These are phyloP conservation scores for Fusarium nisikadoi DNA, from an alignment of 2,329 filamentous ascomycete species.

Conservation along the genomic window DNA sequence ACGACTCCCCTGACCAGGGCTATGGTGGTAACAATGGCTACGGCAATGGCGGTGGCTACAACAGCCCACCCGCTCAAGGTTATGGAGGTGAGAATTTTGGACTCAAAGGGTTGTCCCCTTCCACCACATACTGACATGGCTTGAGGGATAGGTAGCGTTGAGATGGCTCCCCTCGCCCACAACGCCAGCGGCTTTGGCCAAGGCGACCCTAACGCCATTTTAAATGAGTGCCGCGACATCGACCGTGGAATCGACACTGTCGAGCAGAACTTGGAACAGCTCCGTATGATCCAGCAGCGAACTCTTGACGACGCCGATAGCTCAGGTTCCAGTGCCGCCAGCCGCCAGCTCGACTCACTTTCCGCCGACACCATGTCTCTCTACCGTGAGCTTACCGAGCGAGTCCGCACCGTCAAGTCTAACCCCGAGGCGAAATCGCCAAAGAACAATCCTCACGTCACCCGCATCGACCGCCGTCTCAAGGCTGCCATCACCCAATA, in stretches of 20 bases:
- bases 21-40: constrained; percentile 40
- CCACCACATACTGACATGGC: constrained; percentile 30
- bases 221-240: constrained; percentile 87
- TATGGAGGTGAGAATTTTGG: constrained; percentile 41
- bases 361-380: constrained; percentile 83
- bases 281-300: constrained; percentile 76
- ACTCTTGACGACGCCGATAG: constrained; percentile 81
- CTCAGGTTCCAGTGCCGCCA: constrained; percentile 71
- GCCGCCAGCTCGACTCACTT: constrained; percentile 76
- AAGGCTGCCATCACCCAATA: constrained; percentile 85
- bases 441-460: constrained; percentile 83
- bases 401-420: constrained; percentile 84
- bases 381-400: constrained; percentile 82
- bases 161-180: constrained; percentile 75
- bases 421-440: constrained; percentile 78
- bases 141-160: constrained; percentile 63
- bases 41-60: constrained; percentile 38
- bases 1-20: constrained; percentile 62
- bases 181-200: constrained; percentile 59
- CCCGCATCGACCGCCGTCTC: constrained; percentile 80
- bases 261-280: constrained; percentile 75
- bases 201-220: constrained; percentile 76
- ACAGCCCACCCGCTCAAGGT: constrained; percentile 32
- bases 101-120: not conserved
- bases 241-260: constrained; percentile 80